Base-by-base conservation (phyloP, 1,284 basidiomycete genomes). In the Uromyces viciae-fabae region DNA sequence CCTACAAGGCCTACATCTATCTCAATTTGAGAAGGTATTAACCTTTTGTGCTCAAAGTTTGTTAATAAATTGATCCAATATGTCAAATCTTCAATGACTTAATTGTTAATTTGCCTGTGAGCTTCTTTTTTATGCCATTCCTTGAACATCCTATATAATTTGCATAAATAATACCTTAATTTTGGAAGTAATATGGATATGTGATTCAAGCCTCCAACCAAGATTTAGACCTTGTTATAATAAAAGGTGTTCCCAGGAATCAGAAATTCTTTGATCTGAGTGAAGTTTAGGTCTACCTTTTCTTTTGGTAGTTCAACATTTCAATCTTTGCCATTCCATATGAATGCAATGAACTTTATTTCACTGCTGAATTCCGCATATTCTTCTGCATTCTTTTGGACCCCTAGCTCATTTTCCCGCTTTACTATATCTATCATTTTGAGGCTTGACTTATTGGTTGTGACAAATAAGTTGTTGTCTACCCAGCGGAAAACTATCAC, bases 401-500 rank as follows among this genome's bases (percentile, higher is more conserved):
- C 58, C 11, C 58, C 58, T 19, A 4, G 28, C 36, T 25, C n/a
- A 5, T 5, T 7, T 11, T 8, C 28, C n/a, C 28, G 28, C 5
- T 4, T 11, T 3, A 60, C 19, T 11, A 60, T 31, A 9, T 60
- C 58, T 31, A 14, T 31, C 58, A 60, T 60, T 28, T 28, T 31
- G 7, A 19, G 5, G 11, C 36, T 31, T n/a, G 15, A 28, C 9
- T 8, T 7, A 3, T 14, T 5, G 5, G 28, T 31, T 19, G 28
- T 60, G 22, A 60, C 17, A 4, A 74, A 31, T 36, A 74, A 25
- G 22, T 58, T 74, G 17, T 74, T 19, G 15, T 74, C 54, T 5
- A 74, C 72, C 72, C 72, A 74, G 2, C 72, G 9, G 52, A 74
- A 74, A 8, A 74, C 38, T 11, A 17, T 25, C 0, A 54, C 11